Evolutionary conservation across 2,329 filamentous ascomycete genomes (phyloP), one percentile per base, ranked within the genome.

Genomic region (Monosporascus sp.): DNA sequence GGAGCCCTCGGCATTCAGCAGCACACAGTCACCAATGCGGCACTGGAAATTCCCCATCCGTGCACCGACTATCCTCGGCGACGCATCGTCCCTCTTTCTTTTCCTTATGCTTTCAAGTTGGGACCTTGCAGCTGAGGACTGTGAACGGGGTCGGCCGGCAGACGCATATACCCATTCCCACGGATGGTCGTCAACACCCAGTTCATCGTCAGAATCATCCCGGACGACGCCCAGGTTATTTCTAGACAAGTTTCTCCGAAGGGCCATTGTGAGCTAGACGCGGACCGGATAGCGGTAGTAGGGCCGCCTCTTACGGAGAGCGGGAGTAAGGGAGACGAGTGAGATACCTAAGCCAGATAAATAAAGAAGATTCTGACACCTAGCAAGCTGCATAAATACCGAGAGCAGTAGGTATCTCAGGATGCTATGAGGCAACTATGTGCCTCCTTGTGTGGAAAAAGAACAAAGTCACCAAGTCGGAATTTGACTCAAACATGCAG

Each of bases 161-260:
- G 48, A 51, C 6, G 76, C 77, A 69, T 93, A 91, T 45, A 93
- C 80, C 88, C 88, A 93, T 72, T 90, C 81, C 89, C 89, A 94
- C 0, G 85, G 82, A 46, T 80, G 73, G 62, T 90, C 88, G 48
- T 89, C 84, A 37, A 80, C 76, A 27, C 84, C 87, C 24, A 95
- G 81, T 68, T 96, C 93, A 69, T 96, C 91, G 68, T 96, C 91
- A 0, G 90, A 95, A 67, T 96, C 88, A 56, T 94, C 89, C 62
- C 88, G 79, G 6, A 76, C 72, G 11, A 91, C 77, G 31, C 85
- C 87, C 46, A 83, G 82, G 59, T 70, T 83, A 55, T 72, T 66
- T 53, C 22, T 52, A 37, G 55, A 44, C 11, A 50, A 56, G n/a
- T 49, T 55, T 24, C 35, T 46, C 43, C 22, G 24, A 9, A 24